Conservation (phyloP, 768 basidiomycete genomes). For the Termitomyces sp. region DNA sequence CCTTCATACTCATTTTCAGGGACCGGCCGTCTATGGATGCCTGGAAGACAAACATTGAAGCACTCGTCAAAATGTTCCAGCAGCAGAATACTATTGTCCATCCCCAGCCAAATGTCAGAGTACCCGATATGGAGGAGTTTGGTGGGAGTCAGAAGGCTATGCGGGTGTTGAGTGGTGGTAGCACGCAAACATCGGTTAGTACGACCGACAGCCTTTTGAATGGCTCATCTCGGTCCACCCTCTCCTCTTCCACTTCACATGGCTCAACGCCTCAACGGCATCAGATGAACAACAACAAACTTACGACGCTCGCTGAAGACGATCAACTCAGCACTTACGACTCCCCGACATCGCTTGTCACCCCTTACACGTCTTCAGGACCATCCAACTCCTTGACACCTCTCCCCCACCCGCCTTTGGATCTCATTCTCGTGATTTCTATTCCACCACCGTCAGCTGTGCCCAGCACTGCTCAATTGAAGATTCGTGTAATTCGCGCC, state of each 20-base stretch:
- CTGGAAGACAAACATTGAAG: slow-evolving; percentile 82
- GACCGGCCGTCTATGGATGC: slow-evolving; percentile 84
- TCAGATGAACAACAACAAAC: slow-evolving; percentile 37
- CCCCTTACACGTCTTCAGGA: slow-evolving; percentile 67
- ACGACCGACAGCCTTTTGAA: slow-evolving; percentile 67
- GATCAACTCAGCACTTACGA: slow-evolving; percentile 61
- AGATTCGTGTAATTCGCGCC: slow-evolving; percentile 82
- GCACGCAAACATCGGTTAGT: slow-evolving; percentile 60
- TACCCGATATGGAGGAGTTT: slow-evolving; percentile 67
- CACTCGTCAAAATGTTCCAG: slow-evolving; percentile 70
- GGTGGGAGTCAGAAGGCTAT: slow-evolving; percentile 72
- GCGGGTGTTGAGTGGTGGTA: slow-evolving; percentile 70
- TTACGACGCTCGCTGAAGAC: slow-evolving; percentile 67
- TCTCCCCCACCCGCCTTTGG: slow-evolving; percentile 81
- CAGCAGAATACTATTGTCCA: slow-evolving; percentile 35
- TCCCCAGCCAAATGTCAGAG: slow-evolving; percentile 35
- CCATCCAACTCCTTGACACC: slow-evolving; percentile 79
- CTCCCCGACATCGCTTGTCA: slow-evolving; percentile 51
- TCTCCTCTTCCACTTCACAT: slow-evolving; percentile 73
- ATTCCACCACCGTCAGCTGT: slow-evolving; percentile 69
- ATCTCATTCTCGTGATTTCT: slow-evolving; percentile 89
- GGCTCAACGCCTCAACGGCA: slow-evolving; percentile 43
- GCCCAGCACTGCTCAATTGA: slow-evolving; percentile 79
- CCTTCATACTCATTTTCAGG: slow-evolving; percentile 94
- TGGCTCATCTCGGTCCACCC: slow-evolving; percentile 59